Base-by-base conservation (phyloP, 1,284 basidiomycete species). In the Leccinum pachyderme region DNA sequence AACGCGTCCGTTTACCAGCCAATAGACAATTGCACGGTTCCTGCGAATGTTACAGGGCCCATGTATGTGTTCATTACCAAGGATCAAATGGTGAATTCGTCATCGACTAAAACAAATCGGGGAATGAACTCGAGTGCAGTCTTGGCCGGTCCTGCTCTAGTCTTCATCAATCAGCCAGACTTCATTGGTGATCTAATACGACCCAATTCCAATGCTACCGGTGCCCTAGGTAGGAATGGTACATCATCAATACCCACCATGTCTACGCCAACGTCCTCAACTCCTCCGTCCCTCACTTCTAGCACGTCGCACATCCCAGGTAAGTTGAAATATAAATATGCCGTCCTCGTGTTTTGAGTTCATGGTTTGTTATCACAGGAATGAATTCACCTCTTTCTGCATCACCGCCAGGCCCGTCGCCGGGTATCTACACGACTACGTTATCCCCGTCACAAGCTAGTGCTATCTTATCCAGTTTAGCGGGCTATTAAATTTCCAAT, bases 11-110 rank as follows among this genome's bases (percentile, higher is more conserved):
- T 89, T 63, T 63, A 79, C 29, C 75, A 90, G 39, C 83, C 88
- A 5, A 67, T 88, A 62, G 63, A 71, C 61, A 59, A 77, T 54
- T 91, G 89, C 63, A 70, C 79, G 56, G 82, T 91, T 11, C 90
- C 88, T 27, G 46, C 62, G 1, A 80, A 79, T 52, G 72, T 90
- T 68, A 82, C 86, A 66, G 88, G 87, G 39, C 84, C 86, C 59
- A 87, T 91, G 59, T 83, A 81, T 32, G 71, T 92, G 65, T 91
- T 77, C 73, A 73, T 92, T 72, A 91, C 87, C 45, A 79, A 77
- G 46, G 80, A 84, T 64, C 68, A 69, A 49, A 81, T 85, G 60
- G 37, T 73, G 41, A 74, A 79, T 55, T 27, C 27, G 15, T 33
- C 35, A 24, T 13, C 45, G 12, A 31, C 28, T 45, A 31, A 49